Conservation (phyloP, 768 basidiomycete genomes). For the Galerina sulciceps region DNA sequence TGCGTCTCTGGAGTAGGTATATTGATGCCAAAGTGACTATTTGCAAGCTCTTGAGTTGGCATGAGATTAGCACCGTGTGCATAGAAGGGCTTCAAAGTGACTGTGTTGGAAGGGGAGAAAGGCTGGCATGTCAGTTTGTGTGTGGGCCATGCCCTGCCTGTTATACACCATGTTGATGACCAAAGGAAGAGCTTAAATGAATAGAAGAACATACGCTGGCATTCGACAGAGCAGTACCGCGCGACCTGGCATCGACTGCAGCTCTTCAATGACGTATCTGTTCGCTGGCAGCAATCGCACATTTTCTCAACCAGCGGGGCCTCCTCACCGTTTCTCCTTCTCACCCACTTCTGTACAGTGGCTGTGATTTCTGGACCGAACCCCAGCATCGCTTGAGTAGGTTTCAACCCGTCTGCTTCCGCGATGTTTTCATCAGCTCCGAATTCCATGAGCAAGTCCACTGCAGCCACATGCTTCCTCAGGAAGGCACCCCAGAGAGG, state of each 20-base stretch:
- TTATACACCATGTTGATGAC: background rate
- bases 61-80: background rate
- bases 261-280: conserved; percentile 35
- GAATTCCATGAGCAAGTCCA: conserved; percentile 54
- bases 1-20: background rate
- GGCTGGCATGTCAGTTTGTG: conserved; percentile 54
- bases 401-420: conserved; percentile 42
- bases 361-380: conserved; percentile 51
- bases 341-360: conserved; percentile 47
- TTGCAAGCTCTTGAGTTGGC: conserved; percentile 20
- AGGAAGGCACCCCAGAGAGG: conserved; percentile 40
- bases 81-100: conserved; percentile 53
- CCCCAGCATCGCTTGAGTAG: conserved; percentile 29
- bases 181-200: background rate
- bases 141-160: conserved; percentile 46
- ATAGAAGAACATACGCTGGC: conserved; percentile 50
- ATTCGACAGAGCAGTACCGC: conserved; percentile 57
- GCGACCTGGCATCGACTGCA: conserved; percentile 49
- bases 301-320: conserved; percentile 46
- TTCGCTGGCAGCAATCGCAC: conserved; percentile 43
- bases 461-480: conserved; percentile 28
- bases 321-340: conserved; percentile 46
- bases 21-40: background rate
- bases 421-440: conserved; percentile 47
- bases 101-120: conserved; percentile 45